A percentile compares a stretch with the other conserved stretches of the same genome.
These are phyloP conservation scores for Circinella umbellata DNA, from an alignment of 371 early-diverging fungal genomes.

Conservation along the genomic window DNA sequence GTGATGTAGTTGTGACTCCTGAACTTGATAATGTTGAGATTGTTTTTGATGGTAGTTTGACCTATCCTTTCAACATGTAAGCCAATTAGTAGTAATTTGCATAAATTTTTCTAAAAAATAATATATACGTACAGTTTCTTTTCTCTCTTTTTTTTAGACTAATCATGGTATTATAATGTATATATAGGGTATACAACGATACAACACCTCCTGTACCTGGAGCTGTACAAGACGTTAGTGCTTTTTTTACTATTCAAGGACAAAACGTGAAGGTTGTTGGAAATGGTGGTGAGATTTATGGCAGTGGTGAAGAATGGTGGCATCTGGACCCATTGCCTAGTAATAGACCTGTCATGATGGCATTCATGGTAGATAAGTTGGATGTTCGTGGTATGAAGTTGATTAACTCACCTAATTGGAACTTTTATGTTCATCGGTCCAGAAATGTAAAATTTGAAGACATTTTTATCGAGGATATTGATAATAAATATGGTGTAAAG, in stretches of 20 bases:
- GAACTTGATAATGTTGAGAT: slow-evolving; percentile 18
- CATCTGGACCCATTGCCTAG: slow-evolving; percentile 19
- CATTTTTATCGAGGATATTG: slow-evolving; percentile 20
- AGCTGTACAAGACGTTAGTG: slow-evolving; percentile 20
- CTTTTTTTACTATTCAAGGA: slow-evolving; percentile 25
- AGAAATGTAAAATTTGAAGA: slow-evolving; percentile 24
- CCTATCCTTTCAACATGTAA: slow-evolving; percentile 20
- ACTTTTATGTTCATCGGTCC: slow-evolving; percentile 26
- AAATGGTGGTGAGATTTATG: slow-evolving; percentile 23
- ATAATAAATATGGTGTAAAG: slow-evolving; percentile 10
- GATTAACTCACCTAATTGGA: slow-evolving; percentile 28
- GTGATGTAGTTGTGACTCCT: slow-evolving; percentile 16
- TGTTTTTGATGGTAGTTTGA: slow-evolving; percentile 13
- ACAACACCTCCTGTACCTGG: slow-evolving; percentile 18
- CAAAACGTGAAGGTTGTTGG: slow-evolving; percentile 19
- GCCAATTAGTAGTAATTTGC: not conserved
- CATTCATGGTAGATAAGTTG: slow-evolving; percentile 18
- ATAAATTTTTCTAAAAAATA: too few relatives aligned
- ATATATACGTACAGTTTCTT: too few relatives aligned
- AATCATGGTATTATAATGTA: not conserved
- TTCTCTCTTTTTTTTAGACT: not conserved
- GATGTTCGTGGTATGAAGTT: slow-evolving; percentile 15
- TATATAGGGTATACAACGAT: slow-evolving; percentile 10
- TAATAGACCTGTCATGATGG: slow-evolving; percentile 31
- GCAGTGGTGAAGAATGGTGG: slow-evolving; percentile 24